Evolutionary conservation across 2,329 filamentous ascomycete species (phyloP).

Genomic region (Fusarium coffeatum): DNA sequence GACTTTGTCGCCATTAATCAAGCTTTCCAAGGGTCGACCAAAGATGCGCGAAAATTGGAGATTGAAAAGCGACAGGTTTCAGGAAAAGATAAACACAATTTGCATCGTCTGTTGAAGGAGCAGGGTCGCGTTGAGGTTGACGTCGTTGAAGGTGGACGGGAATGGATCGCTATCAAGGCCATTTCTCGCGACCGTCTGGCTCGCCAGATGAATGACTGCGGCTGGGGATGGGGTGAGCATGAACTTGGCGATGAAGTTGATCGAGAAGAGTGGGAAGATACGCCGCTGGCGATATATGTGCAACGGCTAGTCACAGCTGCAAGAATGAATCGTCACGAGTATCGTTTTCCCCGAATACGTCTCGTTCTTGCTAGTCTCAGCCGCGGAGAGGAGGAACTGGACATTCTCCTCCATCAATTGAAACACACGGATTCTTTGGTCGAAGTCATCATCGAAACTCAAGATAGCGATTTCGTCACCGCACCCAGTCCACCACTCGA

Average conservation of each 20-base stretch:
- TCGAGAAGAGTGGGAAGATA: conserved; percentile 51
- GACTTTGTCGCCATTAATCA: conserved; percentile 49
- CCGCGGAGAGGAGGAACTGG: conserved; percentile 45
- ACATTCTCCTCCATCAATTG: conserved; percentile 50
- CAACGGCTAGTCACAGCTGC: conserved; percentile 53
- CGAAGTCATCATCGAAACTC: conserved; percentile 50
- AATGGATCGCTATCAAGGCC: conserved; percentile 52
- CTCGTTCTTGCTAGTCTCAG: conserved; percentile 52
- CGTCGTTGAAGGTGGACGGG: conserved; percentile 51
- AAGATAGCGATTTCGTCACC: conserved; percentile 44
- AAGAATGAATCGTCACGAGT: conserved; percentile 52
- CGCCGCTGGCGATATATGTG: conserved; percentile 50
- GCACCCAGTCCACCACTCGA: conserved; percentile 42
- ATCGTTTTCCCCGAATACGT: conserved; percentile 51
- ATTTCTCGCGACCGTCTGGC: conserved; percentile 51
- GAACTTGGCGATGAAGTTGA: conserved; percentile 48
- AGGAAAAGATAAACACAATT: conserved; percentile 44
- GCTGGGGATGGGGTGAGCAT: conserved; percentile 57
- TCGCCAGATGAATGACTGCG: conserved; percentile 56
- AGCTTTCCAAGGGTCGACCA: conserved; percentile 50
- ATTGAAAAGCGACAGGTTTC: conserved; percentile 39
- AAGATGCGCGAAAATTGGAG: conserved; percentile 42
- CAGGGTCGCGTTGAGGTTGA: conserved; percentile 51
- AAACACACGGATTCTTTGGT: conserved; percentile 48
- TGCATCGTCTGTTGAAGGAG: conserved; percentile 50